Evolutionary conservation across 225 moss, liverwort and hornwort species (phyloP).

Genomic region (Neckera pumila): DNA sequence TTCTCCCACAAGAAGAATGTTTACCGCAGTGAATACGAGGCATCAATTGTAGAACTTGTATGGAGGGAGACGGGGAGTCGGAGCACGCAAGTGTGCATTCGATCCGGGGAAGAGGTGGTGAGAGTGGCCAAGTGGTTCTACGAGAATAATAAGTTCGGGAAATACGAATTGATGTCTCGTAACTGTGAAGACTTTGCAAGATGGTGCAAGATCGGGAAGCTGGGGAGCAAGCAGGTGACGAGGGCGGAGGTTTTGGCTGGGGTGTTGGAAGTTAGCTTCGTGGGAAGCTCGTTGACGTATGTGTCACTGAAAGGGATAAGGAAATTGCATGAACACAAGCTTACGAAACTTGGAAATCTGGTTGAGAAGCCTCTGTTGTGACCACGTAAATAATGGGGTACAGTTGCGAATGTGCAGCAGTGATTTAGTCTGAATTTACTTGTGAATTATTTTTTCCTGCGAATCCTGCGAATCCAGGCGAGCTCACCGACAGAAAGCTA

Average conservation of each 20-base stretch:
- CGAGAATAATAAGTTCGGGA: background rate
- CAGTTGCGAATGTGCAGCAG: background rate
- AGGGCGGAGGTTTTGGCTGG: background rate
- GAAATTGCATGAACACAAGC: background rate
- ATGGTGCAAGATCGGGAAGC: background rate
- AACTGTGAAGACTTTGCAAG: background rate
- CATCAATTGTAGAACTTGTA: rapidly evolving
- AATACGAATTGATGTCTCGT: background rate
- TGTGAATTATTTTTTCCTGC: background rate
- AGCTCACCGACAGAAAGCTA: background rate
- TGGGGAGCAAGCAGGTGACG: background rate
- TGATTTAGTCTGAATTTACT: background rate
- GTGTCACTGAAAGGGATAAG: background rate
- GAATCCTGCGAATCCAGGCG: background rate
- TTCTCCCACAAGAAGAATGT: background rate
- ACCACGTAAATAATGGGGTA: background rate
- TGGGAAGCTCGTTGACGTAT: background rate
- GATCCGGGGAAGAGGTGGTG: background rate
- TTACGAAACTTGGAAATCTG: background rate
- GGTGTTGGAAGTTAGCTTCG: background rate
- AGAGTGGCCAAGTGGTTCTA: background rate
- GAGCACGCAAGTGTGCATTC: background rate
- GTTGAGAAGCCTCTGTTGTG: background rate
- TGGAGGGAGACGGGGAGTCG: background rate
- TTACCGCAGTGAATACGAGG: background rate